Evolutionary conservation across 768 basidiomycete genomes (phyloP), one percentile per base, ranked within the genome.

Genomic region (Austroboletus eburneus): DNA sequence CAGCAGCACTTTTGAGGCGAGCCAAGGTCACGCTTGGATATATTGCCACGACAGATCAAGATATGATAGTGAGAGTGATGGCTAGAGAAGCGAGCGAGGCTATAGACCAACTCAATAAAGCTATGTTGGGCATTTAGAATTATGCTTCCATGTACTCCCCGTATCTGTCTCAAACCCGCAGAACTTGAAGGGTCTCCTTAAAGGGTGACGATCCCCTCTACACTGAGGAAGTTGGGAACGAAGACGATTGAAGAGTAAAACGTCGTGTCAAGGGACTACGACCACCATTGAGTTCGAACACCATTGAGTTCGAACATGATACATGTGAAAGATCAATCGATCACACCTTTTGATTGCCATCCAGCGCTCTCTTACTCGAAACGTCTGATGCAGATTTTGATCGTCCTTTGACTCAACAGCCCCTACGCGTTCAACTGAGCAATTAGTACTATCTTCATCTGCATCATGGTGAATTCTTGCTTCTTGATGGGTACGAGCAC

Each of bases 91-190:
- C 79, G 5, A 63, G 62, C 8, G 83, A 86, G 56, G 72, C 62
- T 17, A 57, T 87, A 20, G 67, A 74, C 39, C 69, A 78, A 51
- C 58, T 87, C 42, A 71, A 74, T 29, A 65, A 65, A 54, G 76
- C 75, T 33, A 67, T 64, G 43, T 35, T 82, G 71, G 44, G 57
- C 75, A 34, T 34, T 5, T 35, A 35, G 34, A 17, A 17, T 35
- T 14, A 7, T 32, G 30, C 12, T 9, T 10, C 24, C 10, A 21
- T 66, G 62, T 66, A 34, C 47, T 72, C 88, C 87, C 77, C 91
- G 90, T 91, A 94, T 92, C 91, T 94, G 91, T 94, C 91, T 80
- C 83, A 85, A 73, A 73, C 70, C 72, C 71, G 69, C 81, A 70
- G 53, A 59, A 69, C 78, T 87, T 61, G 48, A 66, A 69, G 72